Evolutionary conservation across 306 rosid genomes (phyloP).

Genomic region (Pueraria montana): DNA sequence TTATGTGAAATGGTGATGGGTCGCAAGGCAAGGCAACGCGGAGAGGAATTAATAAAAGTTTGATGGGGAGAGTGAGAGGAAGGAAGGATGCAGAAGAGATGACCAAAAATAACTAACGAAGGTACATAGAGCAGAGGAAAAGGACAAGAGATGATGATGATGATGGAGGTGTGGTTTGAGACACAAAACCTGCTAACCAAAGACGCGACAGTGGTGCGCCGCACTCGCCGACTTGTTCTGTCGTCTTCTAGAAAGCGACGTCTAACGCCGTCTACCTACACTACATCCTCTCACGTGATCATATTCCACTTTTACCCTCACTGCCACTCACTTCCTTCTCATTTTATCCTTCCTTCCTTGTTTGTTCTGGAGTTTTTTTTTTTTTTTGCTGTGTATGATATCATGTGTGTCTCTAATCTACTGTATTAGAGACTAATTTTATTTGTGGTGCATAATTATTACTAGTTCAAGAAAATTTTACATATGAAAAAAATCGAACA

Average conservation of each 20-base stretch:
- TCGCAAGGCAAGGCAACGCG: no score
- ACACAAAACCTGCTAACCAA: slow-evolving; percentile 42
- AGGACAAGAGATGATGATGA: slow-evolving; percentile 3
- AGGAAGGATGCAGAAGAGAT: not conserved
- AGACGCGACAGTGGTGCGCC: slow-evolving; percentile 62
- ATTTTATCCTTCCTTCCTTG: no score
- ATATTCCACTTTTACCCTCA: not conserved
- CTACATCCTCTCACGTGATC: not conserved
- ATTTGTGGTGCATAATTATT: no score
- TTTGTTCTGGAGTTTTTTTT: no score
- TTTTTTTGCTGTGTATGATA: no score
- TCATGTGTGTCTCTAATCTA: no score
- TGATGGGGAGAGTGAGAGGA: no score
- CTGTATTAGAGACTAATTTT: no score
- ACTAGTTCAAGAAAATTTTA: no score
- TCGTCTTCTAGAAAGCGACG: slow-evolving; percentile 52
- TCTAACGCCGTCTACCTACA: slow-evolving; percentile 6
- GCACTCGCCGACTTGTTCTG: slow-evolving; percentile 64
- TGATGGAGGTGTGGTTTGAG: not conserved
- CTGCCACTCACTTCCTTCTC: not conserved
- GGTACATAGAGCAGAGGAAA: not conserved
- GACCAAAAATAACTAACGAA: not conserved
- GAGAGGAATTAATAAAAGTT: not conserved
- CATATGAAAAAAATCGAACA: no score
- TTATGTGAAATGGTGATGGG: not conserved